Base-by-base conservation (phyloP, 2,329 filamentous ascomycete species). In the Chaetomiaceae sp. region DNA sequence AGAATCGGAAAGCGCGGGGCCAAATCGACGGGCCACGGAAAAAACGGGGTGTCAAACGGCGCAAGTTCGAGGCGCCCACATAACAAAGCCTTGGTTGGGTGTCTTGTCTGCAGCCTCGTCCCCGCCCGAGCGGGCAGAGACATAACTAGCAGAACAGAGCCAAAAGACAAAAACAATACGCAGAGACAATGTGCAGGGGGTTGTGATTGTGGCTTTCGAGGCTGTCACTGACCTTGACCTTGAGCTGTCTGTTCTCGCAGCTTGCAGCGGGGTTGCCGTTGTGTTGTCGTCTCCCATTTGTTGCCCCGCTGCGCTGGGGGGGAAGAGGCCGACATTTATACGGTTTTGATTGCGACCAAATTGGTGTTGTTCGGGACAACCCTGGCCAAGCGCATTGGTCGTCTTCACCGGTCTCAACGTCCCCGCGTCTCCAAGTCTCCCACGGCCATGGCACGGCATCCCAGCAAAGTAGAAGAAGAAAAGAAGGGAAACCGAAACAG, bases 151-250 rank as follows among this genome's bases (percentile, higher is more conserved):
- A 27, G n/a, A n/a, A n/a, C n/a, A n/a, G n/a, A n/a, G n/a, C n/a
- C 45, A 44, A 35, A 21, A 21, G 37, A 34, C 41, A 50, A 23
- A 44, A 12, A 35, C 21, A 44, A 48, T n/a, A n/a, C n/a, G n/a
- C 19, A 34, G 5, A 35, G 42, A 47, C 41, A 46, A 25, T 44
- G 40, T 38, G 42, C 49, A 50, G 25, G 45, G 41, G 48, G 40
- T 50, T 52, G 51, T 53, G 43, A 47, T 42, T 53, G 55, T 58
- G 51, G 50, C 44, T 56, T 50, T 51, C 34, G 21, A 53, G 48
- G 51, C 47, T 56, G 45, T 57, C 45, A 60, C 58, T 60, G 44
- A 60, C 58, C 55, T 60, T 45, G 38, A 38, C 16, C n/a, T n/a
- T n/a, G 25, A 10, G 25, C 10, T 27, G 25, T 27, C 20, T 45